Conservation (phyloP, 2,329 filamentous ascomycete species). For the Scedosporium minutisporum region DNA sequence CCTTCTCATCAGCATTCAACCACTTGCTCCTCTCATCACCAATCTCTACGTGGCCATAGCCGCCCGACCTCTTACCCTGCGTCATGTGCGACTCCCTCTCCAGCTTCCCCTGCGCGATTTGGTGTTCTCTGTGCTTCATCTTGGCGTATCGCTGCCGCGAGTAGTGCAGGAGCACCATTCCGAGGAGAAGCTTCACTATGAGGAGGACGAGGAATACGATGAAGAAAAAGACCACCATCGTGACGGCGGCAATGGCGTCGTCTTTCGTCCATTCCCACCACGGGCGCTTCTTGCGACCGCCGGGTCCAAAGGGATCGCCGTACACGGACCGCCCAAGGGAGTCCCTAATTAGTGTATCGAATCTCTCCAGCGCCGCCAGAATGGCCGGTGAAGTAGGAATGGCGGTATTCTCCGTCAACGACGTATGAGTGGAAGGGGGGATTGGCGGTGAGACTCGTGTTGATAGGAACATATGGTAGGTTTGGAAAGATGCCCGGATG, state of each 20-base stretch:
- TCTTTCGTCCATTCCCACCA: conserved; percentile 56
- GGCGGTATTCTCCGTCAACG: conserved; percentile 54
- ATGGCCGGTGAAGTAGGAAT: conserved; percentile 62
- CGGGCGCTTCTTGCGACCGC: conserved; percentile 21
- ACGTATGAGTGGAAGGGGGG: conserved; percentile 53
- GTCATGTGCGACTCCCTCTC: conserved; percentile 53
- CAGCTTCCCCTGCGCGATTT: conserved; percentile 31
- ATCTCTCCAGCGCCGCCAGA: conserved; percentile 66
- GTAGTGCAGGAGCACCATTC: conserved; percentile 77
- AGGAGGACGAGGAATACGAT: conserved; percentile 77
- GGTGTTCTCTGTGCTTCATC: conserved; percentile 65
- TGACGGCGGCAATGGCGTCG: conserved; percentile 63
- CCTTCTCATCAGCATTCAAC: conserved; percentile 79
- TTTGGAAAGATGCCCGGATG: conserved; percentile 87
- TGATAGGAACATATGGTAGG: conserved; percentile 95
- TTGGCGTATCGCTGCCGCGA: conserved; percentile 66
- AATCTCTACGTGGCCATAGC: conserved; percentile 78
- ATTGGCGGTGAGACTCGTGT: conserved; percentile 72
- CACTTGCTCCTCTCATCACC: conserved; percentile 76
- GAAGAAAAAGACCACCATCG: conserved; percentile 81
- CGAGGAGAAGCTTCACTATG: conserved; percentile 74
- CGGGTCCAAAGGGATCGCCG: conserved; percentile 25
- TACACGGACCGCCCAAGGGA: conserved; percentile 69
- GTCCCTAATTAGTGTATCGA: conserved; percentile 66
- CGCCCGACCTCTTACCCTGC: conserved; percentile 65